Evolutionary conservation across 208 protist genomes (phyloP).

Genomic region (Trypanosoma conorhini): DNA sequence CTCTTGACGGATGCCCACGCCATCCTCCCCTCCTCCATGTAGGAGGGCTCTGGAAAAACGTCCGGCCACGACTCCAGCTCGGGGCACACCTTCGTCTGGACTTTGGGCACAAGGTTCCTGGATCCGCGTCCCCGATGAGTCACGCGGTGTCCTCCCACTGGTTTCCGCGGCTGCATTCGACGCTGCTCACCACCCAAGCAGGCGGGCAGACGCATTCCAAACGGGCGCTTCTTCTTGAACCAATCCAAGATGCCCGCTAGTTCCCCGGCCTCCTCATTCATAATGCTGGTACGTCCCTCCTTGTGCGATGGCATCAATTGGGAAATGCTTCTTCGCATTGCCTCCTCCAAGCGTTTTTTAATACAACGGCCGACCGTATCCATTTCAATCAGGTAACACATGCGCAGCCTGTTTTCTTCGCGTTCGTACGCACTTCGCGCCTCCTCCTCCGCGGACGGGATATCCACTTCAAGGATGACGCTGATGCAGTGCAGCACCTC

Average conservation of each 20-base stretch:
- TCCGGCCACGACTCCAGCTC: slow-evolving; percentile 10
- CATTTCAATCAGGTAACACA: slow-evolving; percentile 48
- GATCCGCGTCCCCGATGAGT: neutral
- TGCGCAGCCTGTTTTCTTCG: slow-evolving; percentile 30
- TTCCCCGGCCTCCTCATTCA: slow-evolving; percentile 40
- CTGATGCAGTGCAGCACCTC: slow-evolving; percentile 27
- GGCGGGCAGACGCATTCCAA: slow-evolving; percentile 42
- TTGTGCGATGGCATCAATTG: slow-evolving; percentile 48
- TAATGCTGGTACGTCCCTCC: slow-evolving; percentile 30
- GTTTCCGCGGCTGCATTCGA: slow-evolving; percentile 21
- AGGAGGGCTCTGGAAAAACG: slow-evolving; percentile 19
- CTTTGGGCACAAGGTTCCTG: neutral
- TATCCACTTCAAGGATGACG: slow-evolving; percentile 27
- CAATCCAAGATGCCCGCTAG: slow-evolving; percentile 36
- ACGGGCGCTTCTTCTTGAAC: slow-evolving; percentile 54
- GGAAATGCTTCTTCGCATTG: slow-evolving; percentile 31
- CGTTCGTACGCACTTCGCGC: slow-evolving; percentile 35
- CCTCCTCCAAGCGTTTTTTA: slow-evolving; percentile 38
- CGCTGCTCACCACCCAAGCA: slow-evolving; percentile 37
- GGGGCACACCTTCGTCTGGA: neutral
- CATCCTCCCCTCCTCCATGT: slow-evolving; percentile 39
- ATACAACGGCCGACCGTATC: slow-evolving; percentile 28
- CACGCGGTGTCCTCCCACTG: neutral
- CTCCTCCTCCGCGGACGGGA: slow-evolving; percentile 25
- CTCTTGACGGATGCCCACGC: slow-evolving; percentile 34